Conservation (phyloP, 805 yeast genomes). For the Sporopachydermia lactativora region DNA sequence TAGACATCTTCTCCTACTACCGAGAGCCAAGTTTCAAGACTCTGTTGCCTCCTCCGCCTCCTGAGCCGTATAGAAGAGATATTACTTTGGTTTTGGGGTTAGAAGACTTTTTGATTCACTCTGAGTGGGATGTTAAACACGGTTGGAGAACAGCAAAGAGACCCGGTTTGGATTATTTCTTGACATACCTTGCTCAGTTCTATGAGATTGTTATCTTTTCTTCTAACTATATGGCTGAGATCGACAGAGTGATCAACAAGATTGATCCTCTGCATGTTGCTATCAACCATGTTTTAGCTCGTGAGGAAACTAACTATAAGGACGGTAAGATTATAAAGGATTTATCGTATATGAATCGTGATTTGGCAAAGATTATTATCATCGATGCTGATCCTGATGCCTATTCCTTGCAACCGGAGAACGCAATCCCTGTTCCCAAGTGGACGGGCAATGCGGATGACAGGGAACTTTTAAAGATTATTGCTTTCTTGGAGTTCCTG, state of each 20-base stretch:
- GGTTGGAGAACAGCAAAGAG: constrained; percentile 99
- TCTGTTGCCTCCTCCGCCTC: constrained; percentile 86
- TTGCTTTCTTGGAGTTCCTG: constrained; percentile 87
- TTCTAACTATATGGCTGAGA: constrained; percentile 70
- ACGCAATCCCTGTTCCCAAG: constrained; percentile 70
- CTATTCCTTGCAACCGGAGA: constrained; percentile 78
- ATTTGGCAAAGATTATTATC: constrained; percentile 62
- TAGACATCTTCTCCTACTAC: constrained; percentile 67
- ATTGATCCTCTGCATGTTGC: constrained; percentile 89
- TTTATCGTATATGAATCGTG: constrained; percentile 81
- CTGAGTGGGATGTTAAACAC: constrained; percentile 79
- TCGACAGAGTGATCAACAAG: constrained; percentile 73
- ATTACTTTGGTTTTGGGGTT: constrained; percentile 77
- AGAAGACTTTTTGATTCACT: constrained; percentile 83
- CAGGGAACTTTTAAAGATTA: constrained; percentile 52
- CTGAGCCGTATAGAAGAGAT: constrained; percentile 85
- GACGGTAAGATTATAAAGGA: constrained; percentile 89
- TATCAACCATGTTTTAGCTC: constrained; percentile 72
- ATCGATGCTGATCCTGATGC: constrained; percentile 67
- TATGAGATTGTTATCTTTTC: constrained; percentile 91
- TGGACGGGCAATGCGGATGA: constrained; percentile 88
- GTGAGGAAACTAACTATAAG: constrained; percentile 82
- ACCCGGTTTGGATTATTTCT: constrained; percentile 94
- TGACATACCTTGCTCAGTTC: constrained; percentile 88
- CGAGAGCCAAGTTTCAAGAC: constrained; percentile 90